A percentile compares a stretch with the other conserved stretches of the same genome.
Evolutionary conservation across 257 asterid species (phyloP).

Genomic region (Eucommia ulmoides): DNA sequence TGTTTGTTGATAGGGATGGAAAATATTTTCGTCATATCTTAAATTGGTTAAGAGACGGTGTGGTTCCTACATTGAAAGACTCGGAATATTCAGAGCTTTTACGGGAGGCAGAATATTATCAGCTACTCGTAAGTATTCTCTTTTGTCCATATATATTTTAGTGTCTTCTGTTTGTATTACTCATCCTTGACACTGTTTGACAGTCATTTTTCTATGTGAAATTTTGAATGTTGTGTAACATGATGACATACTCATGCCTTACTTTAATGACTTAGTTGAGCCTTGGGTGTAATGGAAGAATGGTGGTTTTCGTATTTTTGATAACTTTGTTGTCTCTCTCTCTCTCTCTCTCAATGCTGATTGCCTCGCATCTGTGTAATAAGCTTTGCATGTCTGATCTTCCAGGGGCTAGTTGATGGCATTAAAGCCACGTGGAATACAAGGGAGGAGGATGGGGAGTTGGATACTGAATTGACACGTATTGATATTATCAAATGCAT

Average conservation of each 20-base stretch:
- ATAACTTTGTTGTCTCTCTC: too few relatives aligned
- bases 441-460: constrained; percentile 70
- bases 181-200: too few relatives aligned
- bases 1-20: constrained; percentile 91
- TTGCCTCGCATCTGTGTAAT: neutral
- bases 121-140: constrained; percentile 67
- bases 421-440: constrained; percentile 39
- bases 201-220: too few relatives aligned
- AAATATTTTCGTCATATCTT: constrained; percentile 77
- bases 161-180: too few relatives aligned
- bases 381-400: constrained; percentile 5
- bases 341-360: neutral
- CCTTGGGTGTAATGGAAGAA: too few relatives aligned
- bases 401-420: constrained; percentile 75
- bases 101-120: constrained; percentile 85
- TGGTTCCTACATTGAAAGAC: constrained; percentile 58
- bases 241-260: too few relatives aligned
- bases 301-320: too few relatives aligned
- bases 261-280: too few relatives aligned
- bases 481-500: constrained; percentile 84
- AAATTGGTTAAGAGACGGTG: constrained; percentile 94
- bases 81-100: constrained; percentile 58
- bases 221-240: too few relatives aligned
- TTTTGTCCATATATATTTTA: too few relatives aligned
- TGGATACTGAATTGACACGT: constrained; percentile 76